Evolutionary conservation across 129 eudicot species (phyloP).

Genomic region (Saussurea involucrata): DNA sequence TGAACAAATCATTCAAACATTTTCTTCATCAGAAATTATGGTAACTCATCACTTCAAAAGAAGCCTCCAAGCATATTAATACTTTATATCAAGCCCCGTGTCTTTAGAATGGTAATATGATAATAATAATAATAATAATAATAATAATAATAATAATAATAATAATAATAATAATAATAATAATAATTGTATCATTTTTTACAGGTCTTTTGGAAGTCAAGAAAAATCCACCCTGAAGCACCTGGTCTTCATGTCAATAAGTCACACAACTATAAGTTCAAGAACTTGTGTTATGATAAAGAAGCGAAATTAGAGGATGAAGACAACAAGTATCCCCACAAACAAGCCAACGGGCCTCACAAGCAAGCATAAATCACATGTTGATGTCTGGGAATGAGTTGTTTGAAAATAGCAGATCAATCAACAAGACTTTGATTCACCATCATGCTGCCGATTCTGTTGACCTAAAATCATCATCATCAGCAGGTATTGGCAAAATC

Average conservation of each 20-base stretch:
- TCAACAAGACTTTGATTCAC: slow-evolving; percentile 44
- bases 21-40: neutral
- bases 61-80: neutral
- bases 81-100: neutral
- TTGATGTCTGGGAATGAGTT: slow-evolving; percentile 43
- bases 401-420: slow-evolving; percentile 37
- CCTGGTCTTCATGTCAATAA: slow-evolving; percentile 27
- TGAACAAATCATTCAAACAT: neutral
- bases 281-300: no score
- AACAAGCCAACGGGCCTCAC: no score
- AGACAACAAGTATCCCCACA: no score
- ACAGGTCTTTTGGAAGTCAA: slow-evolving; percentile 24
- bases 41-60: neutral
- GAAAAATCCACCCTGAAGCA: slow-evolving; percentile 59
- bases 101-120: slow-evolving; percentile 10
- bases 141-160: no score
- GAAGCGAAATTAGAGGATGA: no score
- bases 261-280: no score
- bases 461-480: neutral
- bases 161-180: no score
- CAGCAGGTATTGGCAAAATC: slow-evolving; percentile 23
- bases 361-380: no score
- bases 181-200: slow-evolving; percentile 1
- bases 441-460: slow-evolving; percentile 11
- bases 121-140: no score